phyloP scores from a whole-genome alignment of 228 moss, liverwort and hornwort genomes.

The Sphagnum fallax region DNA sequence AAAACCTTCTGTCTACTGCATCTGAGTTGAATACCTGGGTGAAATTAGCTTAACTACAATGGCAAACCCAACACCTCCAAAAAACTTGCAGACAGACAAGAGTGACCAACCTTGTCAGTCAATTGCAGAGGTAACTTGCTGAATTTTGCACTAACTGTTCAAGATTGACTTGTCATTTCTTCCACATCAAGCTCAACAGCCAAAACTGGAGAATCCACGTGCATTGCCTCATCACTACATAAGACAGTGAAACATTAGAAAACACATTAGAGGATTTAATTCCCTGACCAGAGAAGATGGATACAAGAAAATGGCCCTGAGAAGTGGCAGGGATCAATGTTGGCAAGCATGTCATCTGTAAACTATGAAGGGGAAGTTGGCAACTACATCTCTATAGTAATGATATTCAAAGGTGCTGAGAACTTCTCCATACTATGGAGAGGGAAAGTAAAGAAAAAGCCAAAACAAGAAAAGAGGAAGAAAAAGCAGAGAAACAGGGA shows the following conservation, averaged over 20 bases:
- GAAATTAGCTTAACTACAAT: neutral
- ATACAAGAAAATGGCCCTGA: neutral
- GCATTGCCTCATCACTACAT: slow-evolving; percentile 53
- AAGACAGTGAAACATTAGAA: slow-evolving; percentile 9
- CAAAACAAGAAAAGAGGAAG: neutral
- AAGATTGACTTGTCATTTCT: slow-evolving; percentile 39
- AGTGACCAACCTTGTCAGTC: neutral
- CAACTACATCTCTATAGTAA: neutral
- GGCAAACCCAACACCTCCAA: neutral
- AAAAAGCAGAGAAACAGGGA: too few relatives aligned
- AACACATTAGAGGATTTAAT: neutral
- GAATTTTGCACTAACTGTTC: neutral
- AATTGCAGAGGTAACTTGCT: neutral
- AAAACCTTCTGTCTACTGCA: too few relatives aligned
- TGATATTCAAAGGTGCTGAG: neutral
- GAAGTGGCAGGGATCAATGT: neutral
- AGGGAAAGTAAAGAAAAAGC: neutral
- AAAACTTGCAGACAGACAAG: neutral
- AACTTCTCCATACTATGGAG: neutral
- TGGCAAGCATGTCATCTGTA: too few relatives aligned
- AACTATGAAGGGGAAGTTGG: neutral
- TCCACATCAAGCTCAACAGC: slow-evolving; percentile 56
- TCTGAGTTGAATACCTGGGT: too few relatives aligned
- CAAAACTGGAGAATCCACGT: slow-evolving; percentile 51
- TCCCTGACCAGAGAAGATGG: neutral